Conservation (phyloP, 1,284 basidiomycete species). For the Ustilago tritici region DNA sequence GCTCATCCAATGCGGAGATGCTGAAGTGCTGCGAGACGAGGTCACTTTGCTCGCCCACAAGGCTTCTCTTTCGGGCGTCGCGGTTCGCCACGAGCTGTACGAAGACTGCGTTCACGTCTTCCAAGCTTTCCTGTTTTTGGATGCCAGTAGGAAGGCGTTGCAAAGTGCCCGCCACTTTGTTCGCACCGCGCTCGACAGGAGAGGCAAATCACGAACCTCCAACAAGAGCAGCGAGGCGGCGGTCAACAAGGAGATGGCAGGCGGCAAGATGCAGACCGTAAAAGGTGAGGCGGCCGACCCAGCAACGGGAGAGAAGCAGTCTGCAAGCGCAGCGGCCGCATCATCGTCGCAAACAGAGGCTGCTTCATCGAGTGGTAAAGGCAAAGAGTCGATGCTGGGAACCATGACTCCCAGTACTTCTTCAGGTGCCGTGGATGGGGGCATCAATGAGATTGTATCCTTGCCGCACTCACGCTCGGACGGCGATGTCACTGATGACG, state of each 20-base stretch:
- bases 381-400: slow-evolving; percentile 14
- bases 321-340: slow-evolving; percentile 2
- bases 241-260: slow-evolving; percentile 61
- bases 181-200: slow-evolving; percentile 66
- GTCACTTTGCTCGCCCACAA: slow-evolving; percentile 94
- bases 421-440: slow-evolving; percentile 31
- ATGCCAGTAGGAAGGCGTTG: slow-evolving; percentile 68
- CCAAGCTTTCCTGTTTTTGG: slow-evolving; percentile 69
- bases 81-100: slow-evolving; percentile 90
- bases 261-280: slow-evolving; percentile 52
- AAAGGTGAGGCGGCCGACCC: slow-evolving; percentile 51
- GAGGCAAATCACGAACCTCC: slow-evolving; percentile 47
- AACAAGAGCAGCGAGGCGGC: slow-evolving; percentile 74
- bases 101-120: slow-evolving; percentile 79
- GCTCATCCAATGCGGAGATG: slow-evolving; percentile 92
- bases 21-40: slow-evolving; percentile 93
- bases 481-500: slow-evolving; percentile 41
- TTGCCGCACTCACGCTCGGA: slow-evolving; percentile 38
- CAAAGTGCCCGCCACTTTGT: slow-evolving; percentile 68
- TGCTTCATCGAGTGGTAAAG: slow-evolving; percentile 14
- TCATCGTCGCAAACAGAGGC: neutral
- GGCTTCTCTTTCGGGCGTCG: slow-evolving; percentile 85
- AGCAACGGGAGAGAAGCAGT: slow-evolving; percentile 40
- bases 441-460: slow-evolving; percentile 46
- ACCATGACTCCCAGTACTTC: slow-evolving; percentile 31